Evolutionary conservation across 2,329 filamentous ascomycete species (phyloP).

Genomic region (Amphichorda felina): DNA sequence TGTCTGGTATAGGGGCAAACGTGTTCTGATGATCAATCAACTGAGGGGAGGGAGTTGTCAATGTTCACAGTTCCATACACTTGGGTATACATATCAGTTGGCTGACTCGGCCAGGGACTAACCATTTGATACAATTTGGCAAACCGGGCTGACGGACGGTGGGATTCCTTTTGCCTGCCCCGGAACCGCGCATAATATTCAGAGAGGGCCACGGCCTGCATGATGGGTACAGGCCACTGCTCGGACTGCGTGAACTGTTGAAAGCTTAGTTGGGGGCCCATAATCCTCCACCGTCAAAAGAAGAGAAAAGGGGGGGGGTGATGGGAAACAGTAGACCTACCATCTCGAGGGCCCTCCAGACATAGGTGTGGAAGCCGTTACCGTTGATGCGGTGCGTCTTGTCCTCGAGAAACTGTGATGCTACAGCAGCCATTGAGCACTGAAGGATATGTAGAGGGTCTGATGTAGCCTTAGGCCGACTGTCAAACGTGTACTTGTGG

Average conservation of each 20-base stretch:
- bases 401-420: conserved; percentile 35
- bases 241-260: conserved; percentile 23
- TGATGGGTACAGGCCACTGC: conserved; percentile 35
- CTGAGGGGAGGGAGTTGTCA: neutral
- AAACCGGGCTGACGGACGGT: conserved; percentile 35
- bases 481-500: conserved; percentile 33
- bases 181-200: conserved; percentile 44
- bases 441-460: conserved; percentile 30
- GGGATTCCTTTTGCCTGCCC: conserved; percentile 33
- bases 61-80: too few species aligned
- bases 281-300: too few species aligned
- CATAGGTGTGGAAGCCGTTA: conserved; percentile 37
- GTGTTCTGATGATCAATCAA: conserved; percentile 9
- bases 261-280: neutral
- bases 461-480: conserved; percentile 12
- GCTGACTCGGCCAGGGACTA: too few species aligned
- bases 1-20: conserved; percentile 9
- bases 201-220: conserved; percentile 42
- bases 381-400: conserved; percentile 38
- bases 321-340: conserved; percentile 24
- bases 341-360: conserved; percentile 34
- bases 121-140: conserved; percentile 40
- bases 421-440: conserved; percentile 46
- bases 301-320: neutral
- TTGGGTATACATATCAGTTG: too few species aligned